Base-by-base conservation (phyloP, 495 filamentous ascomycete species). In the Pseudoneurospora amorphoporcata region DNA sequence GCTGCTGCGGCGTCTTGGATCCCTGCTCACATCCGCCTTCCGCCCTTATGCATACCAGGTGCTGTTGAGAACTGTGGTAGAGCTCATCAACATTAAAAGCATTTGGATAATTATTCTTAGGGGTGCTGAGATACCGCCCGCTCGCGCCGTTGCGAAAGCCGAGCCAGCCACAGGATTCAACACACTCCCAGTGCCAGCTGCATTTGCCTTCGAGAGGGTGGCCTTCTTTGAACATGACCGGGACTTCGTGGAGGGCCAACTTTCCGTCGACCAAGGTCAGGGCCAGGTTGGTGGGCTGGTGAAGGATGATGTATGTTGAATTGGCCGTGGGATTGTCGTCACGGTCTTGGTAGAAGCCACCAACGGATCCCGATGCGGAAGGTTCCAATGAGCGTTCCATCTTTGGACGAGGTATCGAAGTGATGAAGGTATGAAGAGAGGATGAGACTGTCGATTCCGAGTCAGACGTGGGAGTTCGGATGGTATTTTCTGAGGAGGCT, bases 221-320 rank as follows among this genome's bases (percentile, higher is more conserved):
- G 2, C 0, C 53, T 8, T 35, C 14, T 35, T 0, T 2, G 0
- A 35, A 8, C 29, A 16, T 0, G 29, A 1, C 14, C 6, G 29
- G 14, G 3, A 35, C 5, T 61, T 35, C 1, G 2, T 35, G 12
- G 2, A 61, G 53, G 2, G 53, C 1, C 0, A 32, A 1, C 7
- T 3, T 3, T 0, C 53, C 53, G 23, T 14, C 6, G 14, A 61
- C 29, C 14, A 61, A 0, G 0, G 3, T 61, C 14, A 61, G 14
- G 0, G 53, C 53, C 35, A 61, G 53, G 6, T 61, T 61, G 53
- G 23, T 61, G 6, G 53, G 53, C 0, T 61, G 12, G 7, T 61
- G 29, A 1, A 61, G 29, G 29, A 61, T 35, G 6, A 61, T 2
- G 0, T 61, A 61, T 16, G 29, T 35, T 6, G 53, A 61, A 0